These are phyloP conservation scores for Oxalis stricta DNA, from an alignment of 441 rosid species.

Conservation along the genomic window DNA sequence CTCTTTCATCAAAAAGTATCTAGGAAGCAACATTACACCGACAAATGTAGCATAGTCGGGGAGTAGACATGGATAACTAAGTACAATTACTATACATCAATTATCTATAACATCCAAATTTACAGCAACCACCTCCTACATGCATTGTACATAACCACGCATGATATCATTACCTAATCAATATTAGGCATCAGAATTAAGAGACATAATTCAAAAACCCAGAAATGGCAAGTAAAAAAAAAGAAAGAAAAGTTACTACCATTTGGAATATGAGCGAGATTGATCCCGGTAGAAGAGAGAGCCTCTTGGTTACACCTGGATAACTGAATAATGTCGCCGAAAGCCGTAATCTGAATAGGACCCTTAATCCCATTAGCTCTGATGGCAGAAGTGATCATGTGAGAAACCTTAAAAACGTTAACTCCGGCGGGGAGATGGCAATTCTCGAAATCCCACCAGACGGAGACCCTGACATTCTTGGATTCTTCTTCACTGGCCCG, in stretches of 20 bases:
- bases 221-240: neutral
- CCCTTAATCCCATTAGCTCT: constrained; percentile 73
- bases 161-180: no score
- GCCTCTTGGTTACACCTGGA: constrained; percentile 65
- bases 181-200: no score
- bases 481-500: constrained; percentile 52
- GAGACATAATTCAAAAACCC: neutral
- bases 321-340: constrained; percentile 59
- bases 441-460: constrained; percentile 99
- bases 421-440: constrained; percentile 45
- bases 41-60: no score
- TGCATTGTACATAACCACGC: no score
- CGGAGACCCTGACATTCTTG: constrained; percentile 46
- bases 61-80: no score
- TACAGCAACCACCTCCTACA: no score
- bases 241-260: constrained; percentile 19
- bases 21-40: no score
- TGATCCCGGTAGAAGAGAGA: constrained; percentile 61
- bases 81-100: no score
- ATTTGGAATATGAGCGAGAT: constrained; percentile 48
- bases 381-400: constrained; percentile 43
- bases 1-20: no score
- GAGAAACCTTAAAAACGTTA: constrained; percentile 47
- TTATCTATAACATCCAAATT: no score
- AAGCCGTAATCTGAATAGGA: constrained; percentile 72